Base-by-base conservation (phyloP, 1,284 basidiomycete genomes). In the Exobasidium rhododendri region DNA sequence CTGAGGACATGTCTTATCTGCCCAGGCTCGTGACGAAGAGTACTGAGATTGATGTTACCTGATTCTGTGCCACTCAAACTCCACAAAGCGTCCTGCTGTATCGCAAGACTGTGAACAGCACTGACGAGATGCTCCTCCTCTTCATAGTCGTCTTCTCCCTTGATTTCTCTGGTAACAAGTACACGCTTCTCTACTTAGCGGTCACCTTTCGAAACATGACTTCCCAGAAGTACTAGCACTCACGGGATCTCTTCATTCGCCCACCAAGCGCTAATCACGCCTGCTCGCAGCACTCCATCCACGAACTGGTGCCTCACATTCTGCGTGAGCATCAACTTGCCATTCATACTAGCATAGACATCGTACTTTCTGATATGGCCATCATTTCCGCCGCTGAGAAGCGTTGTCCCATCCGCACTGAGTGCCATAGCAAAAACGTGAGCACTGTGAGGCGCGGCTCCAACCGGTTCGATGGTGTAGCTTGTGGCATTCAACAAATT, bases 291-390 rank as follows among this genome's bases (percentile, higher is more conserved):
- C 54, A 91, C 88, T 14, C 91, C 90, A 78, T 97, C 94, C 4
- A 94, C 92, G 20, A 96, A 91, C 65, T 93, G 89, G 68, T 90
- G 88, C 54, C 92, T 84, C 75, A 94, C 91, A 59, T 92, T 92
- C 40, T 92, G 90, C 35, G 90, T 94, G 68, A 97, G 84, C 75
- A 92, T 88, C 43, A 87, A 87, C 71, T 90, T 90, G 61, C 91
- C 88, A 77, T 96, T 97, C 56, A 92, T 88, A 50, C 90, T 88
- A 26, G 88, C 81, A 81, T 91, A 94, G 57, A 94, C 86, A 80
- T 97, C 93, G 82, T 96, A 97, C 81, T 91, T 87, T 45, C 94
- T 87, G 50, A 97, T 88, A 73, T 92, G 93, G 10, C 94, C 94
- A 80, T 97, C 94, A 65, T 93, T 88, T 10, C 91, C 91, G 44